Base-by-base conservation (phyloP, 192 early-diverging fungal species). In the Mortierella alpina region DNA sequence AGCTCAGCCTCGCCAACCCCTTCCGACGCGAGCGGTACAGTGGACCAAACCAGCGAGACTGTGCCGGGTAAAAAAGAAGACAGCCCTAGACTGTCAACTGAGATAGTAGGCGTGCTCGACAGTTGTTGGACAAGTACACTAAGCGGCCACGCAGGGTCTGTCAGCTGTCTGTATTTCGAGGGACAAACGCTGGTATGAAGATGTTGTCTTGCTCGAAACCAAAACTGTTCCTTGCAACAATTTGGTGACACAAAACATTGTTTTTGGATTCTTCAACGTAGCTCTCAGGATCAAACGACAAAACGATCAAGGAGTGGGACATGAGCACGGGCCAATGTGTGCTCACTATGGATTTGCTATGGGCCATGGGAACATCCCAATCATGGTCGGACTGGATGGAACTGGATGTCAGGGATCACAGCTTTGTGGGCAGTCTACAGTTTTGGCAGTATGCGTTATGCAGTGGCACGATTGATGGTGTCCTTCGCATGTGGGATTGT, bases 221-320 rank as follows among this genome's bases (percentile, higher is more conserved):
- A 42, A 31, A 31, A 3, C 31, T 31, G 31, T 31, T 31, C 31
- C 31, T 31, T 31, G 1, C 31, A 31, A 31, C 31, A 31, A 31
- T 31, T 31, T 31, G 31, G 31, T 31, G 31, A 31, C 31, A 31
- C 31, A 31, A 31, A 3, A 3, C 31, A 31, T 31, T 3, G 31
- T 57, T 20, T 20, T 49, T 54, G 40, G 10, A 5, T 20, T 84
- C 84, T 10, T 85, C 70, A 54, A 65, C 83, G 18, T 80, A 92
- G 87, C 79, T 93, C 15, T 90, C 93, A 4, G 94, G 93, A 56
- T 89, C 92, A 20, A 88, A 90, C 15, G 94, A 95, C 79, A 85
- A 88, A 60, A 94, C 94, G 2, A 90, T 95, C 64, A 89, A 89
- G 63, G 89, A 92, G 59, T 95, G 94, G 94, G 94, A 95, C 70